phyloP scores from a whole-genome alignment of 2,329 filamentous ascomycete genomes.

The Hypoxylon sp. region DNA sequence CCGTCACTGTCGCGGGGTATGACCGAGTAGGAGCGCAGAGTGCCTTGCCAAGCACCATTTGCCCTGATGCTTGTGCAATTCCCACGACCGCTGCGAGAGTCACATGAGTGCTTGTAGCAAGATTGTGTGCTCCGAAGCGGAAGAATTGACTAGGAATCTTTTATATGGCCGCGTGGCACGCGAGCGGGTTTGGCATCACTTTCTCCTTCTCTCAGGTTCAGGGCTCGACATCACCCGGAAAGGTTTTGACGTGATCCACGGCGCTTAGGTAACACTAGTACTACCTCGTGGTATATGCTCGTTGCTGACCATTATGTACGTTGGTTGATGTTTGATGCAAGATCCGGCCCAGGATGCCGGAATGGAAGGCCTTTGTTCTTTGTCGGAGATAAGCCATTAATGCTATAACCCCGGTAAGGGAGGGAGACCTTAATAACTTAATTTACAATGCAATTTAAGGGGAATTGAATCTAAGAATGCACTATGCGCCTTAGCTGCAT shows the following conservation, averaged over 20 bases:
- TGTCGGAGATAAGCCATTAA: too few species aligned
- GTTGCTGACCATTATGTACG: too few species aligned
- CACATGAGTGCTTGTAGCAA: constrained; percentile 26
- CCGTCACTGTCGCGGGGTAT: neutral
- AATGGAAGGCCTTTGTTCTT: too few species aligned
- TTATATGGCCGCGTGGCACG: too few species aligned
- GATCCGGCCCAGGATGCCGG: too few species aligned
- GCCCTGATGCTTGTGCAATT: constrained; percentile 32
- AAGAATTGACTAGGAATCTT: neutral
- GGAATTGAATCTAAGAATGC: neutral
- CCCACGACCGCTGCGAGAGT: constrained; percentile 27
- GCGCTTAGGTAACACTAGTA: too few species aligned
- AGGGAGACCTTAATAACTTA: neutral
- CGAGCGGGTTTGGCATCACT: too few species aligned
- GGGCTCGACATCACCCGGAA: too few species aligned
- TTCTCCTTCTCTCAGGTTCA: too few species aligned
- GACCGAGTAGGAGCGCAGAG: constrained; percentile 21
- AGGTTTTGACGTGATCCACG: too few species aligned
- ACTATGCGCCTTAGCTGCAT: neutral
- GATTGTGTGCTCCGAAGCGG: neutral
- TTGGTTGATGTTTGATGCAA: too few species aligned
- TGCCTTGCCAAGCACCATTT: constrained; percentile 25
- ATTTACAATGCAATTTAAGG: neutral
- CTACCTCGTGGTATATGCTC: too few species aligned
- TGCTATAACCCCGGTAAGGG: neutral